These are phyloP conservation scores for Aspergillus homomorphus DNA, from an alignment of 495 filamentous ascomycete genomes.

Conservation along the genomic window DNA sequence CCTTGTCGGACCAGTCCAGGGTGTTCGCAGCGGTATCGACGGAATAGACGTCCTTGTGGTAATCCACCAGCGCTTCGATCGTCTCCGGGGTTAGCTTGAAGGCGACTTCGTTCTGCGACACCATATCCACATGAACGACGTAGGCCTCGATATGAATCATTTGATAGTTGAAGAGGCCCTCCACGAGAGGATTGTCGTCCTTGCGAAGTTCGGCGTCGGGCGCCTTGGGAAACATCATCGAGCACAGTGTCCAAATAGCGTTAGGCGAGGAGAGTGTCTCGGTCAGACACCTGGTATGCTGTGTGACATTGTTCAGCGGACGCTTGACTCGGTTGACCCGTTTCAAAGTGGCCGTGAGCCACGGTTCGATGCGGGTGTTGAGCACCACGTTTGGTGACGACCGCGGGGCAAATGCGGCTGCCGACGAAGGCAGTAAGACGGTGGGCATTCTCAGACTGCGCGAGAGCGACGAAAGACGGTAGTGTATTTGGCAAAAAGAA, in stretches of 20 bases:
- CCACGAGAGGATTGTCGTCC: slow-evolving; percentile 83
- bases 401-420: slow-evolving; percentile 92
- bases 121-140: slow-evolving; percentile 99
- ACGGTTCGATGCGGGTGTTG: slow-evolving; percentile 90
- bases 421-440: slow-evolving; percentile 88
- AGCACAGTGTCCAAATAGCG: slow-evolving; percentile 94
- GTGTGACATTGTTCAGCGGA: slow-evolving; percentile 93
- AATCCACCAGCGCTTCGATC: slow-evolving; percentile 91
- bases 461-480: slow-evolving; percentile 30
- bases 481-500: slow-evolving; percentile 17
- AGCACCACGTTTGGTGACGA: slow-evolving; percentile 95
- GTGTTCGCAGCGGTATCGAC: slow-evolving; percentile 84
- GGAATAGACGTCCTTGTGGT: slow-evolving; percentile 95
- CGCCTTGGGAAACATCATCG: slow-evolving; percentile 88
- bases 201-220: slow-evolving; percentile 83
- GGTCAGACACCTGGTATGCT: slow-evolving; percentile 94
- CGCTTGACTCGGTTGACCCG: slow-evolving; percentile 97
- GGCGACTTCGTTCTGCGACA: slow-evolving; percentile 93
- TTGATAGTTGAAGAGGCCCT: slow-evolving; percentile 91
- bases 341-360: slow-evolving; percentile 96
- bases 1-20: slow-evolving; percentile 97
- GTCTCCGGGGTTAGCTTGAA: slow-evolving; percentile 98
- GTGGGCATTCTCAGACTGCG: slow-evolving; percentile 72
- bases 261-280: slow-evolving; percentile 88
- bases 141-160: slow-evolving; percentile 95